phyloP scores from a whole-genome alignment of 441 rosid species.

The Croton setiger region DNA sequence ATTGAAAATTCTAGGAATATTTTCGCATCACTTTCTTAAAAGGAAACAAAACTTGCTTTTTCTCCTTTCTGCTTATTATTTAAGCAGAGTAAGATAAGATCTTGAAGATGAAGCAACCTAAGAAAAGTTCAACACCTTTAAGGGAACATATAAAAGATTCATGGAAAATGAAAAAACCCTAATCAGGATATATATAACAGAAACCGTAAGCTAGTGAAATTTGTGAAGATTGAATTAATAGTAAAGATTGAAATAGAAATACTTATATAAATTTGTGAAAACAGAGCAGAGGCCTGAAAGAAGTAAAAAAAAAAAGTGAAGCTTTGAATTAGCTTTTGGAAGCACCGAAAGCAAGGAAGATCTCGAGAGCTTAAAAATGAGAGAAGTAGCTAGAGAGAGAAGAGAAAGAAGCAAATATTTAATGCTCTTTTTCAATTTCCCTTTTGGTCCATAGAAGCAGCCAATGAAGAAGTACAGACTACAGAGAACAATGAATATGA shows the following conservation, averaged over 20 bases:
- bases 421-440: constrained; percentile 22
- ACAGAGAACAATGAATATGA: constrained; percentile 10
- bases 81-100: constrained; percentile 68
- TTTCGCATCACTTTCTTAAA: constrained; percentile 38
- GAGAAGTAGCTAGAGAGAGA: neutral
- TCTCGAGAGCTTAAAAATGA: constrained; percentile 10
- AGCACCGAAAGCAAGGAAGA: constrained; percentile 50
- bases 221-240: neutral
- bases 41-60: neutral
- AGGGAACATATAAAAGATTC: constrained; percentile 12
- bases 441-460: neutral
- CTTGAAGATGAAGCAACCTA: constrained; percentile 66
- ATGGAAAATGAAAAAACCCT: constrained; percentile 6
- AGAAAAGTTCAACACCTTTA: constrained; percentile 20
- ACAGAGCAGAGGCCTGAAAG: constrained; percentile 1
- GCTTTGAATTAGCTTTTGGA: constrained; percentile 24
- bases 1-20: constrained; percentile 34
- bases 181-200: constrained; percentile 3
- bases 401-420: constrained; percentile 21
- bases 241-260: constrained; percentile 10
- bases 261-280: neutral
- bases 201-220: constrained; percentile 9
- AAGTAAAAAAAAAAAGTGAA: neutral
- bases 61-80: constrained; percentile 39
- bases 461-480: constrained; percentile 18